These are phyloP conservation scores for Carex littledalei DNA, from an alignment of 176 grass and related monocot species.

Conservation along the genomic window DNA sequence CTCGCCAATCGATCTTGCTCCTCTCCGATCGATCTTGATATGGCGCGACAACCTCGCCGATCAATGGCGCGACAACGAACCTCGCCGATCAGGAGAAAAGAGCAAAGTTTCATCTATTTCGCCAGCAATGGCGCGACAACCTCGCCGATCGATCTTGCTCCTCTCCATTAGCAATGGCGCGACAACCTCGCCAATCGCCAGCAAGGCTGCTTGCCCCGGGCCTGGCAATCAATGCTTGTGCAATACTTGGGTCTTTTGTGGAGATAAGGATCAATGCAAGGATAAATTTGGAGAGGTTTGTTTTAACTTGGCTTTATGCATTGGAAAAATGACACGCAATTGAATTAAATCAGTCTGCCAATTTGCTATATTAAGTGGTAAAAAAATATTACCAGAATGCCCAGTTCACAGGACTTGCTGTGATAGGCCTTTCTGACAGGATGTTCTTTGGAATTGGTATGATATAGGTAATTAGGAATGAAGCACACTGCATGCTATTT, in stretches of 20 bases:
- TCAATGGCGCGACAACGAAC: too few species aligned
- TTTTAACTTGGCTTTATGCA: neutral
- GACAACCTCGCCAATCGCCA: too few species aligned
- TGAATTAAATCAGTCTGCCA: neutral
- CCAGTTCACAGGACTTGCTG: too few species aligned
- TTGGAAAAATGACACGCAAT: neutral
- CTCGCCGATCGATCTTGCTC: constrained; percentile 20
- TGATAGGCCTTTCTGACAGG: neutral
- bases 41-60: too few species aligned
- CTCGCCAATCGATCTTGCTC: too few species aligned
- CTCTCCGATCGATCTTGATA: too few species aligned
- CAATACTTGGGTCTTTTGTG: constrained; percentile 90
- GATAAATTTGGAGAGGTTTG: constrained; percentile 64
- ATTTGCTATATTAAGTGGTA: neutral
- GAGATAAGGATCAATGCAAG: constrained; percentile 47
- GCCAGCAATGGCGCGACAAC: neutral
- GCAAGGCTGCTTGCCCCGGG: constrained; percentile 50
- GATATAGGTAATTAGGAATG: neutral
- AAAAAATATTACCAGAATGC: neutral
- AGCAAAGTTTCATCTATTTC: neutral
- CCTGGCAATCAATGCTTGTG: constrained; percentile 42
- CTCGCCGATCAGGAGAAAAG: too few species aligned
- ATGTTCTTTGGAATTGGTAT: neutral
- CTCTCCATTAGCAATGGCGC: constrained; percentile 7
- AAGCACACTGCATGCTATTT: neutral